Evolutionary conservation across 169 alveolate genomes (phyloP).

Genomic region (Eimeria maxima): DNA sequence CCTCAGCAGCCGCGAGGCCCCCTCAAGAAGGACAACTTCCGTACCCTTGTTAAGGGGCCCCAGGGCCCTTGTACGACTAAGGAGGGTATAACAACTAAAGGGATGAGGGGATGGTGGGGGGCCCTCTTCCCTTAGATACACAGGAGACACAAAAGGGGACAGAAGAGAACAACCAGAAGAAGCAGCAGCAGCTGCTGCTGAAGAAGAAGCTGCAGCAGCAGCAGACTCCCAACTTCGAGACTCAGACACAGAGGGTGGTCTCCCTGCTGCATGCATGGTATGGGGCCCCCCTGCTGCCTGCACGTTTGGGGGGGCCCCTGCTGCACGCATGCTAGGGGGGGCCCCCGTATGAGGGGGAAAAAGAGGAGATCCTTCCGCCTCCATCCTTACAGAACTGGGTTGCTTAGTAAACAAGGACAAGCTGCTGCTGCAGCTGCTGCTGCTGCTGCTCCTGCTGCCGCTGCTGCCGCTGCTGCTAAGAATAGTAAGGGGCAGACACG

Average conservation of each 20-base stretch:
- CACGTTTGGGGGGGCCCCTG: too few species aligned
- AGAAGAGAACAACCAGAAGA: neutral
- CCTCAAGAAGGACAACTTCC: neutral
- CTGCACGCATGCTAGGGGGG: too few species aligned
- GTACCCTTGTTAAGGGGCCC: neutral
- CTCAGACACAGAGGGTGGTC: too few species aligned
- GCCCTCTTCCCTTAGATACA: too few species aligned
- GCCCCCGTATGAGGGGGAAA: too few species aligned
- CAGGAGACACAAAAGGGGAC: neutral
- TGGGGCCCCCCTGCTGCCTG: too few species aligned
- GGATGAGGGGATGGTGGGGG: neutral
- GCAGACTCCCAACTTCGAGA: too few species aligned
- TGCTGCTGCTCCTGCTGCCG: neutral
- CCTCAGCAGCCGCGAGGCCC: neutral
- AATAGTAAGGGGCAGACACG: neutral
- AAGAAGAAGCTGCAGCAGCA: too few species aligned
- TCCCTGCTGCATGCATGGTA: too few species aligned
- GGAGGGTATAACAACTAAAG: slow-evolving; percentile 47
- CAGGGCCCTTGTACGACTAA: slow-evolving; percentile 23
- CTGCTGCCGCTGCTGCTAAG: neutral
- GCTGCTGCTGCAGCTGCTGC: slow-evolving; percentile 1
- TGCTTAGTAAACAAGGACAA: neutral
- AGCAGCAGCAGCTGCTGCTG: neutral
- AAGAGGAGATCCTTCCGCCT: too few species aligned
- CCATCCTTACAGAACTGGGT: neutral